Evolutionary conservation across 2,329 filamentous ascomycete genomes (phyloP).

Genomic region (Torrubiella hemipterigena): DNA sequence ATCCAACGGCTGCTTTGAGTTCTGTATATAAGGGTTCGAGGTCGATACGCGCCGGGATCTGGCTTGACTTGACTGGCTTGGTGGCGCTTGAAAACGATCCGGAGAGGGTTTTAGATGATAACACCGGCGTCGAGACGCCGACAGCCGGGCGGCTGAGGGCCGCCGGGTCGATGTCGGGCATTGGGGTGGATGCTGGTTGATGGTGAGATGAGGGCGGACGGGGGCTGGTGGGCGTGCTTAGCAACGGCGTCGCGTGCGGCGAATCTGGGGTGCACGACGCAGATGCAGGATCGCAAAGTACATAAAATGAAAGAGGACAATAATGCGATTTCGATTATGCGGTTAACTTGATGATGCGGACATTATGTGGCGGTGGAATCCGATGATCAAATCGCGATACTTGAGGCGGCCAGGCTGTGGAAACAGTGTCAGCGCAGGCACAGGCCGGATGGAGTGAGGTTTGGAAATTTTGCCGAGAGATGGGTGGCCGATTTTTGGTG

Average conservation of each 20-base stretch:
- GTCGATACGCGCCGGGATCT: constrained; percentile 55
- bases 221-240: too few relatives aligned
- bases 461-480: constrained; percentile 22
- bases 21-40: constrained; percentile 52
- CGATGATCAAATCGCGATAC: constrained; percentile 26
- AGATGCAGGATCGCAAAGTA: constrained; percentile 28
- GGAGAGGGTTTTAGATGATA: constrained; percentile 45
- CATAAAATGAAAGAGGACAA: constrained; percentile 22
- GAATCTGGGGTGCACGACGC: constrained; percentile 31
- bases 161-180: constrained; percentile 62
- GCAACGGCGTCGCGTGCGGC: constrained; percentile 33
- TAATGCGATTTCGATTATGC: constrained; percentile 29
- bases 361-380: constrained; percentile 29
- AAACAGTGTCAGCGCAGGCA: too few relatives aligned
- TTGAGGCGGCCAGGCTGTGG: constrained; percentile 12
- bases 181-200: constrained; percentile 23
- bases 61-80: constrained; percentile 46
- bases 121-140: constrained; percentile 45
- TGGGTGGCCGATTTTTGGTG: constrained; percentile 10
- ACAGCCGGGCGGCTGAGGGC: constrained; percentile 50
- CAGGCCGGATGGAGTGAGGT: constrained; percentile 21
- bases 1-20: constrained; percentile 46
- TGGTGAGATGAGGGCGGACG: too few relatives aligned
- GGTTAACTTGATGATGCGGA: constrained; percentile 30
- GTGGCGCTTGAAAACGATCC: constrained; percentile 34